Evolutionary conservation across 345 rosid species (phyloP).

Genomic region (Eucalyptus regnans): DNA sequence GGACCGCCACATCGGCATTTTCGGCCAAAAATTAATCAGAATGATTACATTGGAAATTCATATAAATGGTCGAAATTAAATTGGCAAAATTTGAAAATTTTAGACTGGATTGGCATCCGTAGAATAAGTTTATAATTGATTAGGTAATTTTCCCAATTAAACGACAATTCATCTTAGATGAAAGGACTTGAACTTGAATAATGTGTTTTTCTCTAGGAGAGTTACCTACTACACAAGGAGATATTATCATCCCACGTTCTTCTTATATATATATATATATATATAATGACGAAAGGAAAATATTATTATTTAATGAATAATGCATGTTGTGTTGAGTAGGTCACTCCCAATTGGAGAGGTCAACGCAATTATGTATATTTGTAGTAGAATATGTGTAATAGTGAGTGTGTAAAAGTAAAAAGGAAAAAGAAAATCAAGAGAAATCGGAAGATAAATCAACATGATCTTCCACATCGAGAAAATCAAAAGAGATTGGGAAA

Average conservation of each 20-base stretch:
- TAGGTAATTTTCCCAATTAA: no score
- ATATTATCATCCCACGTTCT: neutral
- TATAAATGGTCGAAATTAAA: no score
- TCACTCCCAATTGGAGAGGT: neutral
- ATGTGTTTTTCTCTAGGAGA: neutral
- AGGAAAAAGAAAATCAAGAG: neutral
- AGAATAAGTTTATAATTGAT: no score
- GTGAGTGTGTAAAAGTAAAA: neutral
- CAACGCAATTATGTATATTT: neutral
- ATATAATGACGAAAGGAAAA: no score
- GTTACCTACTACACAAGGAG: neutral
- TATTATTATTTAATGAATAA: no score
- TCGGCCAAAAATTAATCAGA: fast-evolving
- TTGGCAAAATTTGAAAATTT: neutral
- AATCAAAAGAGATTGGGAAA: neutral
- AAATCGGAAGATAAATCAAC: neutral
- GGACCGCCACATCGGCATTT: no score
- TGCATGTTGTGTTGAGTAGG: neutral
- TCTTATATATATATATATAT: no score
- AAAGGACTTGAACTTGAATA: neutral
- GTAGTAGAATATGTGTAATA: neutral
- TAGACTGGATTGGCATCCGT: fast-evolving
- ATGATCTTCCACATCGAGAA: neutral
- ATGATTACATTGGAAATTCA: no score
- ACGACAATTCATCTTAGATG: fast-evolving